Base-by-base conservation (phyloP, 306 rosid species). In the Arachis stenosperma region DNA sequence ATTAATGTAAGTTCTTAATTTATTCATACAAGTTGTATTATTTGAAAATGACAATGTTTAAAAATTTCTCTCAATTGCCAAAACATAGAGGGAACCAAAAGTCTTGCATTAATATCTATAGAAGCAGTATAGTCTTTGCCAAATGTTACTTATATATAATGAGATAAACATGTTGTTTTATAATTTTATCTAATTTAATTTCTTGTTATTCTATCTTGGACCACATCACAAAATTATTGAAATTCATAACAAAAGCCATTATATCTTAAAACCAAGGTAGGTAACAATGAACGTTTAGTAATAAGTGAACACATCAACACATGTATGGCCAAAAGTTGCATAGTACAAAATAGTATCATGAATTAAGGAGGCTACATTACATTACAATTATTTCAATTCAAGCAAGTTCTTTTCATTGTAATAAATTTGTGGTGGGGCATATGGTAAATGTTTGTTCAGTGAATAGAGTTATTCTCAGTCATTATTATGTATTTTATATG, bases 261-360 rank as follows among this genome's bases (percentile, higher is more conserved):
- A 15, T n/a, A 6, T 12, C 3, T 12, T 42, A 29, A 50, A 15
- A 69, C 8, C 52, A 61, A 70, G 43, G 27, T 17, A 41, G 29
- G 13, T 56, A 42, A 48, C 27, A 4, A 72, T 36, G 66, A n/a
- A 3, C 61, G 17, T 22, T 22, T 46, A 47, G 2, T 11, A 46
- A 30, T 40, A 8, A 42, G 5, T 39, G 62, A 42, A 55, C 48
- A 51, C 58, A 60, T 7, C 2, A 33, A 33, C 15, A 27, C 11
- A 47, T 3, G 47, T 27, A 56, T 9, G 37, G 76, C 47, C 68
- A 71, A 60, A 30, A 59, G 59, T 9, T 59, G 9, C 39, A 52
- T 48, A 64, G 61, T 46, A 22, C 69, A 60, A 30, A 48, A 22
- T 22, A 22, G 5, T 9, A 4, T 59, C 51, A 14, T 6, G 43